phyloP scores from a whole-genome alignment of 2,329 filamentous ascomycete species.

The Trichoderma atrobrunneum region DNA sequence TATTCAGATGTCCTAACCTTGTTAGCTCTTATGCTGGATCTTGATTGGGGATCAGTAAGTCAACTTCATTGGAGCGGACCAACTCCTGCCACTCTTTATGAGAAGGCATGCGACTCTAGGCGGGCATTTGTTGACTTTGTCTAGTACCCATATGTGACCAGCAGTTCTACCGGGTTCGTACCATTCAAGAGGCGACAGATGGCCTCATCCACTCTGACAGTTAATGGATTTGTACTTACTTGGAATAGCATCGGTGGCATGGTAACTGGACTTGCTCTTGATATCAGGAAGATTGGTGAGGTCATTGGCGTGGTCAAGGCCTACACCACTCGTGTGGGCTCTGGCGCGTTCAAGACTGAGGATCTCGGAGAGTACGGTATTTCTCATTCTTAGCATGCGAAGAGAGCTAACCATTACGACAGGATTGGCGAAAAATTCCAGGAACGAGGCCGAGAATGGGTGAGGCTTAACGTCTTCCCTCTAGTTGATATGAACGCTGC shows the following conservation, averaged over 20 bases:
- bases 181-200: background rate
- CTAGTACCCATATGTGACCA: conserved; percentile 30
- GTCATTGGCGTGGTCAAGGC: conserved; percentile 68
- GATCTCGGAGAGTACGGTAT: conserved; percentile 39
- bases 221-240: background rate
- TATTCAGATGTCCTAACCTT: background rate
- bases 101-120: background rate
- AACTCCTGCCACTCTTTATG: background rate
- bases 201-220: background rate
- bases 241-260: conserved; percentile 42
- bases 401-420: background rate
- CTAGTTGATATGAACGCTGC: background rate
- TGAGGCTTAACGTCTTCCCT: conserved; percentile 22
- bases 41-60: conserved; percentile 18
- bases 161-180: conserved; percentile 26
- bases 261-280: conserved; percentile 60
- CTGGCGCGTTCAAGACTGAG: conserved; percentile 67
- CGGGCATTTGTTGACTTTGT: conserved; percentile 25
- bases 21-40: conserved; percentile 17
- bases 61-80: background rate
- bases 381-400: background rate
- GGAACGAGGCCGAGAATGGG: conserved; percentile 45
- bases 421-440: conserved; percentile 46
- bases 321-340: conserved; percentile 62
- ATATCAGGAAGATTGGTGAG: conserved; percentile 57